phyloP scores from a whole-genome alignment of 441 rosid genomes.

The Manihot esculenta region DNA sequence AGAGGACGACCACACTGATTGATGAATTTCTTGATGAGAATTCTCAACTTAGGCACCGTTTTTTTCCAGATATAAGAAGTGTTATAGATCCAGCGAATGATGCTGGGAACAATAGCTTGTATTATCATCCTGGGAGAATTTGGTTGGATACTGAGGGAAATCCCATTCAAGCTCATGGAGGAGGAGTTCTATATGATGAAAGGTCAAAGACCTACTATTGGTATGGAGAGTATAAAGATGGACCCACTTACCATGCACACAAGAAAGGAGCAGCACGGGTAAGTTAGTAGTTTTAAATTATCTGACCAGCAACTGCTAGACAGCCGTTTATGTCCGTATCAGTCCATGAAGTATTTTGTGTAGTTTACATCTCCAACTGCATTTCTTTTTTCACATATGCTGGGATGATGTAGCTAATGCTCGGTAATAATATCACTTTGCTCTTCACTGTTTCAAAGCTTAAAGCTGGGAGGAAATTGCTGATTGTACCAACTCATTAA shows the following conservation, averaged over 20 bases:
- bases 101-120: slow-evolving; percentile 49
- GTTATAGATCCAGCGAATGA: slow-evolving; percentile 61
- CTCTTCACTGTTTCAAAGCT: slow-evolving; percentile 6
- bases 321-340: not conserved
- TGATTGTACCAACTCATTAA: not conserved
- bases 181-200: slow-evolving; percentile 65
- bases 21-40: slow-evolving; percentile 94
- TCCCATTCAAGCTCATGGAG: slow-evolving; percentile 97
- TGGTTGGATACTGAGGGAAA: slow-evolving; percentile 91
- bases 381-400: not conserved
- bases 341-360: not conserved
- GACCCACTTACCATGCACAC: slow-evolving; percentile 81
- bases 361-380: slow-evolving; percentile 1
- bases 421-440: not conserved
- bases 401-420: slow-evolving; percentile 8
- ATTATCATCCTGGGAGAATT: slow-evolving; percentile 72
- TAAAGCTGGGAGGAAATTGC: not conserved
- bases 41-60: slow-evolving; percentile 64
- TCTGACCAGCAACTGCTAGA: not conserved
- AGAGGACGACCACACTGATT: slow-evolving; percentile 56
- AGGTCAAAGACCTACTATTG: slow-evolving; percentile 66
- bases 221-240: slow-evolving; percentile 97
- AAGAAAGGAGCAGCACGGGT: slow-evolving; percentile 87
- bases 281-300: slow-evolving; percentile 31
- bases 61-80: slow-evolving; percentile 68